Percentiles rank a stretch among this genome's conserved stretches.
phyloP scores from a whole-genome alignment of 2,329 filamentous ascomycete species.

The Ascochyta viciae-villosae region DNA sequence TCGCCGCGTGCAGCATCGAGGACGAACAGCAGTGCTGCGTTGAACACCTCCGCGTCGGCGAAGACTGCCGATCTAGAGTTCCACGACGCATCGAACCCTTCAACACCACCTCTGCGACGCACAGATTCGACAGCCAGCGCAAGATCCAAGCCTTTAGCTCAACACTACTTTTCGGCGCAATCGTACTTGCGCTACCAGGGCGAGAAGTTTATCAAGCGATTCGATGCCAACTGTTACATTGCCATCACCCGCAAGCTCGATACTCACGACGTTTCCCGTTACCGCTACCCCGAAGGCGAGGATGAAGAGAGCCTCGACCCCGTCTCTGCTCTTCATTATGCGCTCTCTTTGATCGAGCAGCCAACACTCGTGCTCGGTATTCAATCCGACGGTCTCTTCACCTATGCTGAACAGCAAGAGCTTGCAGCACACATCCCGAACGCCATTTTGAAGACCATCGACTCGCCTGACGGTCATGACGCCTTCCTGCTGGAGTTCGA shows the following conservation, averaged over 20 bases:
- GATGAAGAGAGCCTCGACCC: constrained; percentile 54
- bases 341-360: constrained; percentile 82
- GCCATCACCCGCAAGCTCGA: constrained; percentile 98
- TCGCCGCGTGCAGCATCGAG: constrained; percentile 51
- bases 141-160: constrained; percentile 51
- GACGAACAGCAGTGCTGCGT: constrained; percentile 41
- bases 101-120: constrained; percentile 35
- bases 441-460: constrained; percentile 81
- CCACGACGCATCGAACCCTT: constrained; percentile 49
- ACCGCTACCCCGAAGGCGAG: constrained; percentile 60
- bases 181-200: constrained; percentile 97
- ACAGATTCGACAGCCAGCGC: constrained; percentile 20
- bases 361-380: constrained; percentile 92
- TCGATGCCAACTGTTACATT: constrained; percentile 99
- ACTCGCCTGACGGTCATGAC: constrained; percentile 94
- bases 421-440: constrained; percentile 82
- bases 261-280: constrained; percentile 90
- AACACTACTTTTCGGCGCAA: constrained; percentile 96
- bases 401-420: constrained; percentile 95
- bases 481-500: constrained; percentile 97
- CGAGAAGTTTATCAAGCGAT: constrained; percentile 93
- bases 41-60: constrained; percentile 28
- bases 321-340: constrained; percentile 66
- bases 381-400: constrained; percentile 94
- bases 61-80: constrained; percentile 56